Evolutionary conservation across 2,329 filamentous ascomycete genomes (phyloP), one percentile per base, ranked within the genome.

Genomic region (Penicillium brasilianum): DNA sequence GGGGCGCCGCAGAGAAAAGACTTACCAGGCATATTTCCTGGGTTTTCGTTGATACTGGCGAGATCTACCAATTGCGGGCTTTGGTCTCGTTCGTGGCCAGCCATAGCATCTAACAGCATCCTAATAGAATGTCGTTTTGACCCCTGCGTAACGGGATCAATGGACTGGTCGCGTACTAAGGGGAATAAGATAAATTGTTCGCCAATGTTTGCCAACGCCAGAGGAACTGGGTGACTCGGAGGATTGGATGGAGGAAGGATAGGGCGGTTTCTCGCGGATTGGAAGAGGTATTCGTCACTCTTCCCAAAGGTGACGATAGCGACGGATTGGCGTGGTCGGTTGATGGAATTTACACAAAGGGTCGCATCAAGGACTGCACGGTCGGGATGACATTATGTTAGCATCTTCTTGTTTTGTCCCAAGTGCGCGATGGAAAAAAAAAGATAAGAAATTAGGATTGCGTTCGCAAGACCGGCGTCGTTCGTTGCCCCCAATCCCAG

Each of bases 1-100:
- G 52, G 36, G 55, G 18, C 30, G 39, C 44, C 37, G 34, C 37
- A 48, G 48, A 11, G 34, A 41, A 25, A 28, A 13, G 25, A 72
- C 77, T 76, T 75, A 80, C 77, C 76, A 66, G 75, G 67, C 66
- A 74, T 70, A 60, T 74, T 71, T 61, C 69, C 72, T 49, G 77
- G 74, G 51, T 77, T 66, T 68, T 80, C 77, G 63, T 74, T 77
- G 63, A 80, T 79, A 60, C 77, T 78, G 57, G 76, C 71, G 41
- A 80, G 73, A 62, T 79, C 75, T 56, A 75, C 72, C 59, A 73
- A 67, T 64, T 76, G 70, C 58, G 75, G 70, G 67, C 69, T 77
- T 64, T 69, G 69, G 62, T 71, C 67, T 62, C 66, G 61, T 62
- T 73, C 70, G 64, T 78, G 75, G 61, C 69, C 71, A 59, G 75